These are phyloP conservation scores for Epithemia pelagica DNA, from an alignment of 108 stramenopile genomes.

Conservation along the genomic window DNA sequence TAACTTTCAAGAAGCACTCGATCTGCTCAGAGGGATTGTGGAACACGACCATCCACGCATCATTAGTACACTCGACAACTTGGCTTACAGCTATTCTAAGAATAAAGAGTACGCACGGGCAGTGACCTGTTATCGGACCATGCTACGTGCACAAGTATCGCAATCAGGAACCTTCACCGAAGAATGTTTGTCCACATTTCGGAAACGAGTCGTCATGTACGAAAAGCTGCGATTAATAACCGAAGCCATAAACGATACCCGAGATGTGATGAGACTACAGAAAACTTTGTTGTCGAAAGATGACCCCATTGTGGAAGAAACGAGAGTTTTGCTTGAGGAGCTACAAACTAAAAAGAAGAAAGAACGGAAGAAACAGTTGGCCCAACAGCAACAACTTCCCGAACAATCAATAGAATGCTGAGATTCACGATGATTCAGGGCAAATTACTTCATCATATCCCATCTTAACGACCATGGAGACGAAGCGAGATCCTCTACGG, in stretches of 20 bases:
- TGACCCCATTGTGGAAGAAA: constrained; percentile 8
- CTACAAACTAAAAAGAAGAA: constrained; percentile 4
- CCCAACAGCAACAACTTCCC: neutral
- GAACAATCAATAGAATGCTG: neutral
- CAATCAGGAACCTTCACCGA: constrained; percentile 23
- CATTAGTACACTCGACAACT: constrained; percentile 41
- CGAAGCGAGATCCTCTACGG: too few species aligned
- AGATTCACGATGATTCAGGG: too few species aligned
- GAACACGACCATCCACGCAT: constrained; percentile 37
- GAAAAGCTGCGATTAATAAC: constrained; percentile 28
- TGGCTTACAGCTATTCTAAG: constrained; percentile 42
- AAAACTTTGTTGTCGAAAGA: neutral
- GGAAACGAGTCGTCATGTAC: constrained; percentile 30
- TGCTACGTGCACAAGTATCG: constrained; percentile 34
- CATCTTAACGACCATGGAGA: too few species aligned
- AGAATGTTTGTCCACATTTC: constrained; percentile 31
- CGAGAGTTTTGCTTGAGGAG: constrained; percentile 10
- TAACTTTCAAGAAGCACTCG: constrained; percentile 33
- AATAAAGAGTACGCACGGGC: constrained; percentile 34
- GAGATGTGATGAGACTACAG: constrained; percentile 4
- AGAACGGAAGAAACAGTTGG: neutral
- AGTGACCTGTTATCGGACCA: constrained; percentile 31
- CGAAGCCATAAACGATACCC: constrained; percentile 19
- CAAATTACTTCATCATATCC: too few species aligned
- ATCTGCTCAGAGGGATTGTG: constrained; percentile 28